Percentiles rank a stretch among this genome's conserved stretches.
Conservation (phyloP, 192 early-diverging fungal genomes). For the Anaeromyces robustus region DNA sequence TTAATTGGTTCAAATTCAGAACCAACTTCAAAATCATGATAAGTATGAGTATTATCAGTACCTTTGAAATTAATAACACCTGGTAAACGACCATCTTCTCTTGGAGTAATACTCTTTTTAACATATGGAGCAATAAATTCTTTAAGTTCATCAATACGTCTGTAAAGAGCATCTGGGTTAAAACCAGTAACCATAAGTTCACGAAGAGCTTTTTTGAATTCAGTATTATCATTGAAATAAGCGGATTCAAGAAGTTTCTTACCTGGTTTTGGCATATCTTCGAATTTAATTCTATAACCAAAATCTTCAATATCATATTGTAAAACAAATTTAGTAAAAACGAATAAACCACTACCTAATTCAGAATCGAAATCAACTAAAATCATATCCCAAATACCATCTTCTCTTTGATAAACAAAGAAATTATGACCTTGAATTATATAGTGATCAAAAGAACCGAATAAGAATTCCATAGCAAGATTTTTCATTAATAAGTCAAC, state of each 20-base stretch:
- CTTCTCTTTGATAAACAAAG: background rate
- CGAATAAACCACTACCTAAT: background rate
- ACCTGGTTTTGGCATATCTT: background rate
- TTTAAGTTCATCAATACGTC: background rate
- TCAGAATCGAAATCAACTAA: background rate
- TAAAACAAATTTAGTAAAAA: background rate
- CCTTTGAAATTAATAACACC: background rate
- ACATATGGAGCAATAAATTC: background rate
- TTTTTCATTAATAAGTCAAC: background rate
- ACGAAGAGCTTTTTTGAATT: background rate
- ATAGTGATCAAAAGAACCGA: background rate
- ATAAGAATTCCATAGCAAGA: background rate
- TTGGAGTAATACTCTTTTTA: background rate
- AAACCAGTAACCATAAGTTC: background rate
- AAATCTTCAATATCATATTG: background rate
- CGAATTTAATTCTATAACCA: background rate
- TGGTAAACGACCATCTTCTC: background rate
- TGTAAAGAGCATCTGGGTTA: background rate
- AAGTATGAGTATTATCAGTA: background rate
- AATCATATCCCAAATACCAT: background rate
- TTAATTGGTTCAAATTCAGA: background rate
- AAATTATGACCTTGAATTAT: background rate
- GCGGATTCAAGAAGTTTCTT: background rate
- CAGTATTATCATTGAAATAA: background rate
- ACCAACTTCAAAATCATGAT: background rate